A percentile compares a stretch with the other conserved stretches of the same genome.
Evolutionary conservation across 148 eudicot genomes (phyloP).

Genomic region (Silene conica): DNA sequence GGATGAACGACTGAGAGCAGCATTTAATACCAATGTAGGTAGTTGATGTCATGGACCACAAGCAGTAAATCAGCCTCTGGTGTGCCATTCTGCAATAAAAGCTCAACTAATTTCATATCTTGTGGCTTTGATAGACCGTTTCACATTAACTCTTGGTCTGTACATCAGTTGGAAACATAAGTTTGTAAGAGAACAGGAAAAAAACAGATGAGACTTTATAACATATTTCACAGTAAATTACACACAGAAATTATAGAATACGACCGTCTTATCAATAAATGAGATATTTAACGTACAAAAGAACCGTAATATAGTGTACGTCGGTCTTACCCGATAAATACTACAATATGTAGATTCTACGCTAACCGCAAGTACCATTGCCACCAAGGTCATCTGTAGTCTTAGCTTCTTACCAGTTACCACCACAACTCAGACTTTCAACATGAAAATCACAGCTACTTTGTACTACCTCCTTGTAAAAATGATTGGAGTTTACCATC

Average conservation of each 20-base stretch:
- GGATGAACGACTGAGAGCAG: background rate
- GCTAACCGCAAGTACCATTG: background rate
- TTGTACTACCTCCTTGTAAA: slow-evolving; percentile 4
- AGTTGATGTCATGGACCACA: slow-evolving; percentile 9
- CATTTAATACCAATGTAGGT: background rate
- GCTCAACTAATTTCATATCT: slow-evolving; percentile 16
- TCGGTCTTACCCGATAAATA: too few species aligned
- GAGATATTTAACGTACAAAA: too few species aligned
- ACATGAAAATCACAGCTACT: background rate
- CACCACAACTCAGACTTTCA: background rate
- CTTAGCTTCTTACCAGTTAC: background rate
- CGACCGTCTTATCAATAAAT: too few species aligned
- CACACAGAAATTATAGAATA: too few species aligned
- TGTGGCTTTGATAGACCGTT: background rate
- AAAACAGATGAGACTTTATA: background rate
- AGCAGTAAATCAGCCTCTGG: slow-evolving; percentile 8
- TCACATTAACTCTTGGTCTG: slow-evolving; percentile 5
- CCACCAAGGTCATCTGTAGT: background rate
- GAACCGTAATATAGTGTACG: too few species aligned
- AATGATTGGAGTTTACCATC: background rate
- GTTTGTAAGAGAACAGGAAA: background rate
- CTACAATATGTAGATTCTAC: too few species aligned
- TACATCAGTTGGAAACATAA: background rate
- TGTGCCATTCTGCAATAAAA: slow-evolving; percentile 15
- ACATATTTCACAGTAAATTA: background rate